phyloP scores from a whole-genome alignment of 78 protist species.

The Chrysochromulina tobinii region DNA sequence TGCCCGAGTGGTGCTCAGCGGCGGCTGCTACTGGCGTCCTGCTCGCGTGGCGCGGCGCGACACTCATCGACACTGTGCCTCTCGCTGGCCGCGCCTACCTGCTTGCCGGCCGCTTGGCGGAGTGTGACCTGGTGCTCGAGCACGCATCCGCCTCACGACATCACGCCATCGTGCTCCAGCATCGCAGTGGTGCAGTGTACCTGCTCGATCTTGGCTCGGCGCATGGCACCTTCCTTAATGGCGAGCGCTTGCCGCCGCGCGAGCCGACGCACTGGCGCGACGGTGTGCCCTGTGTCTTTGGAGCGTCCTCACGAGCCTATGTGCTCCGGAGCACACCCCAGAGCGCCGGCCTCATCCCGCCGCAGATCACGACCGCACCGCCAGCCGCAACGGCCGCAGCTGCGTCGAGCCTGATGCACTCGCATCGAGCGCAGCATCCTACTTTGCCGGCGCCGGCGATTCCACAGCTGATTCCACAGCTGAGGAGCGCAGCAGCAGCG shows the following conservation, averaged over 20 bases:
- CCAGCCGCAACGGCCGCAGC: no score
- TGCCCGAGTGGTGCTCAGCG: not conserved
- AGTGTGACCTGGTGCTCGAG: not conserved
- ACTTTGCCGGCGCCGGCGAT: no score
- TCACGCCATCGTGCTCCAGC: not conserved
- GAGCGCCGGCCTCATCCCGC: no score
- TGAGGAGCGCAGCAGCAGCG: no score
- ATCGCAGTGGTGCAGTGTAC: not conserved
- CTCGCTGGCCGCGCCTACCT: not conserved
- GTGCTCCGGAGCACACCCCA: not conserved
- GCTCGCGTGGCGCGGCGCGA: not conserved
- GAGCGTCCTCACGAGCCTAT: not conserved
- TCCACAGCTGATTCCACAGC: no score
- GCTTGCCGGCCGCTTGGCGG: not conserved
- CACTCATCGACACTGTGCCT: not conserved
- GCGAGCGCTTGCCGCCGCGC: not conserved
- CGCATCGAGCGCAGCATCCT: no score
- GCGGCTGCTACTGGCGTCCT: not conserved
- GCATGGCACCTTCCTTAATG: not conserved
- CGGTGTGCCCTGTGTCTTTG: not conserved
- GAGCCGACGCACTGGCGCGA: not conserved
- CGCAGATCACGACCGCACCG: no score
- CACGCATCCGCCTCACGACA: not conserved
- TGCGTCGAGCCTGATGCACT: no score
- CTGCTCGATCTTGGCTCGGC: not conserved